Base-by-base conservation (phyloP, 2,329 filamentous ascomycete species). In the Phialophora macrospora region DNA sequence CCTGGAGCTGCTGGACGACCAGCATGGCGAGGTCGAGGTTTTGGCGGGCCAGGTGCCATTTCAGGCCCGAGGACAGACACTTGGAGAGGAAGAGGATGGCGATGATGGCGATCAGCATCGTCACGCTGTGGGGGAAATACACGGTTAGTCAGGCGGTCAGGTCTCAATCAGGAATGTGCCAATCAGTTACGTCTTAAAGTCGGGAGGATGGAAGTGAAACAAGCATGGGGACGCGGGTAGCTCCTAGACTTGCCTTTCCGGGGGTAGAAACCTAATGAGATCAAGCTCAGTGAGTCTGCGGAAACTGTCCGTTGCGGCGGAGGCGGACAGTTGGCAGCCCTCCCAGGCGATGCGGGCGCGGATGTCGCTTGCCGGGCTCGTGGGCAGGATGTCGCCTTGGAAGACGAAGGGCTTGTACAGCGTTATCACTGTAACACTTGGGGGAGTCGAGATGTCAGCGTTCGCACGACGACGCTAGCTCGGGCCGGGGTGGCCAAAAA, bases 21-120 rank as follows among this genome's bases (percentile, higher is more conserved):
- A 64, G 62, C 55, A 64, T 59, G 26, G 38, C 48, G 48, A 64
- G 62, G 32, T 64, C 62, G 32, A 64, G 55, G n/a, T 64, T 64
- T 20, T 64, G 62, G 49, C 55, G 54, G n/a, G 62, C 62, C 1
- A 64, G 62, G 48, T 64, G 62, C 48, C 55, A 55, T 55, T 64
- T 64, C 55, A 64, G 52, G 17, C 62, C 62, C 3, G 55, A 44
- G 22, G 46, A 55, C 1, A 59, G 48, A 34, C 55, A 64, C 28
- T 59, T 59, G 12, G 55, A 38, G 3, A 64, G 55, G 55, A 64
- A 64, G 56, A 64, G 62, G 20, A 60, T 64, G 30, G 48, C 55
- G 48, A 64, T 44, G 12, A 64, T 38, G 7, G 55, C 34, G 44
- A 64, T 64, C 32, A 64, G 62, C 55, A 64, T 64, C 2, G 62